Base-by-base conservation (phyloP, 2,329 filamentous ascomycete genomes). In the Sarocladiaceae sp. region DNA sequence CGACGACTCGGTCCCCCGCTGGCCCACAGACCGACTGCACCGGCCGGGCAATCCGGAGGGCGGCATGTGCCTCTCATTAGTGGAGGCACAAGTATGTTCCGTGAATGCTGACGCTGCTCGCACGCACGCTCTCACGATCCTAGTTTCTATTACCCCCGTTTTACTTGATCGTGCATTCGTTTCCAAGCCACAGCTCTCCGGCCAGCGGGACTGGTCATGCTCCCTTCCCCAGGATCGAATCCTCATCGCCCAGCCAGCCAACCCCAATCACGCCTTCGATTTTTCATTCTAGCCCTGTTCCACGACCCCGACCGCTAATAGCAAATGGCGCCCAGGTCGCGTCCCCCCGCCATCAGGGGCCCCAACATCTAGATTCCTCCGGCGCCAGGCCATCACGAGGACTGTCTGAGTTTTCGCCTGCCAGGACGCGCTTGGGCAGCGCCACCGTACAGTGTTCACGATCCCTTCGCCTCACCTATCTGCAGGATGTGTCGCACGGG, bases 81-180 rank as follows among this genome's bases (percentile, higher is more conserved):
- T 29, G 37, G 37, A 41, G 3, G 23, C 10, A 27, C 13, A 27
- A n/a, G 19, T 15, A 41, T 4, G 13, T 16, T 23, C 26, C 7
- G 21, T 20, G 32, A 7, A 5, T 18, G 18, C 23, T 41, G 33
- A 45, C 33, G 32, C 19, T 45, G 35, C n/a, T 15, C 34, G 13
- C 40, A 18, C n/a, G 13, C 26, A 27, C 20, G 23, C 10, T 12
- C 37, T 4, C 23, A 3, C 9, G 4, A 41, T 41, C 44, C 45
- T 46, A n/a, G 37, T 50, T 50, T 50, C 34, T 27, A 48, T 50
- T 48, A 50, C 45, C 45, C 45, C 42, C 29, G 13, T 47, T 40
- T 64, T 65, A 65, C 62, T 56, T 64, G 56, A 63, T 64, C 52
- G 54, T 59, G 58, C 58, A 58, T 54, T 49, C 19, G 12, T 21